Percentiles rank a stretch among this genome's conserved stretches.
Evolutionary conservation across 805 yeast genomes (phyloP).

Genomic region (Metschnikowia vanudenii): DNA sequence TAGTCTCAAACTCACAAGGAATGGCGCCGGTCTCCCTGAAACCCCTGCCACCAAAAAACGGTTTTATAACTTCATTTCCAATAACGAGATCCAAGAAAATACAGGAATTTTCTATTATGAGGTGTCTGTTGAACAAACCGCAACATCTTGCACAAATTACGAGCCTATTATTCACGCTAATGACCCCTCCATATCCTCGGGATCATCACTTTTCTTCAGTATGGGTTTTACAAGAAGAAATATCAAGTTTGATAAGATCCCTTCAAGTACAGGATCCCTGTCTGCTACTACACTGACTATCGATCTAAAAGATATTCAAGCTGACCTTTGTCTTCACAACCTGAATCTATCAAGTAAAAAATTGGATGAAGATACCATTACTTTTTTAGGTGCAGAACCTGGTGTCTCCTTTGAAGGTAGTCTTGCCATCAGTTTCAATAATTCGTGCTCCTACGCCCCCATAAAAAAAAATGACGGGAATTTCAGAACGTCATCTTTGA

Average conservation of each 20-base stretch:
- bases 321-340: slow-evolving; percentile 25
- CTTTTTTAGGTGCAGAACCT: slow-evolving; percentile 33
- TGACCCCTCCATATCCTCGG: slow-evolving; percentile 35
- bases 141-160: slow-evolving; percentile 30
- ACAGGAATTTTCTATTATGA: slow-evolving; percentile 44
- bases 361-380: slow-evolving; percentile 22
- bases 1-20: slow-evolving; percentile 19
- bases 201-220: slow-evolving; percentile 31
- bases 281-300: slow-evolving; percentile 17
- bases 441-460: slow-evolving; percentile 40
- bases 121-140: slow-evolving; percentile 35
- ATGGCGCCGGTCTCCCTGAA: background rate
- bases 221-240: slow-evolving; percentile 35
- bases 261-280: slow-evolving; percentile 8
- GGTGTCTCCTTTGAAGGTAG: slow-evolving; percentile 42
- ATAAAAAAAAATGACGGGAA: slow-evolving; percentile 29
- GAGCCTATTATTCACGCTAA: slow-evolving; percentile 34
- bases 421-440: slow-evolving; percentile 41
- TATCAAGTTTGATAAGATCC: slow-evolving; percentile 23
- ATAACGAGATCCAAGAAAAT: slow-evolving; percentile 31
- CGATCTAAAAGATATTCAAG: slow-evolving; percentile 32
- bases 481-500: slow-evolving; percentile 32
- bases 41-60: slow-evolving; percentile 12
- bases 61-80: slow-evolving; percentile 39
- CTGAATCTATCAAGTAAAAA: slow-evolving; percentile 6